phyloP scores from a whole-genome alignment of 352 stramenopile genomes.

The Phytopythium aichiense region DNA sequence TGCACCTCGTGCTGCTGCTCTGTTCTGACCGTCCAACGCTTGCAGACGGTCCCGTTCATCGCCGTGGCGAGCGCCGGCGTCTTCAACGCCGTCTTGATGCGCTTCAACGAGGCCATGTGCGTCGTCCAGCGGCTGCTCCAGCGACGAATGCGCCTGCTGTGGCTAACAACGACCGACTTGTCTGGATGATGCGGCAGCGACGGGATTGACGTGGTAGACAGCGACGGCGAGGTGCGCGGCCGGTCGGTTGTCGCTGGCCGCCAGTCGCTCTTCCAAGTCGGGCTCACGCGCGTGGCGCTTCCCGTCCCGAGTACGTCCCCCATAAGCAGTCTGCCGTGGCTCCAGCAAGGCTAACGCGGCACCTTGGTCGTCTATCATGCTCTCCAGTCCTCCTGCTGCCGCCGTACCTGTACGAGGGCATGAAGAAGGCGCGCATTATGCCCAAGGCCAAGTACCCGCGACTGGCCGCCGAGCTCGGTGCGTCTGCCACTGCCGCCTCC shows the following conservation, averaged over 20 bases:
- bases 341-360: neutral
- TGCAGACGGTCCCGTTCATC: conserved; percentile 80
- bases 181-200: conserved; percentile 31
- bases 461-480: conserved; percentile 75
- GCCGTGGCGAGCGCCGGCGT: conserved; percentile 77
- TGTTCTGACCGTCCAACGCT: neutral
- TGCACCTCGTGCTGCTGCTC: neutral
- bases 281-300: conserved; percentile 70
- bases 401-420: conserved; percentile 73
- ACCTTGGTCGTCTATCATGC: neutral
- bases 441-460: conserved; percentile 63
- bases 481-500: conserved; percentile 2
- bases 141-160: too few relatives aligned
- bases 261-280: conserved; percentile 76
- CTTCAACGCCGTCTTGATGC: conserved; percentile 87
- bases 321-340: neutral
- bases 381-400: conserved; percentile 70
- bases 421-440: conserved; percentile 77
- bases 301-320: conserved; percentile 69
- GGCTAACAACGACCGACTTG: neutral
- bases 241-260: conserved; percentile 73
- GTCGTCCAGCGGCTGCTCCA: conserved; percentile 8
- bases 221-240: conserved; percentile 72
- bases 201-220: conserved; percentile 82
- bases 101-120: conserved; percentile 84